Conservation (phyloP, 148 eudicot species). For the Chenopodium quinoa region DNA sequence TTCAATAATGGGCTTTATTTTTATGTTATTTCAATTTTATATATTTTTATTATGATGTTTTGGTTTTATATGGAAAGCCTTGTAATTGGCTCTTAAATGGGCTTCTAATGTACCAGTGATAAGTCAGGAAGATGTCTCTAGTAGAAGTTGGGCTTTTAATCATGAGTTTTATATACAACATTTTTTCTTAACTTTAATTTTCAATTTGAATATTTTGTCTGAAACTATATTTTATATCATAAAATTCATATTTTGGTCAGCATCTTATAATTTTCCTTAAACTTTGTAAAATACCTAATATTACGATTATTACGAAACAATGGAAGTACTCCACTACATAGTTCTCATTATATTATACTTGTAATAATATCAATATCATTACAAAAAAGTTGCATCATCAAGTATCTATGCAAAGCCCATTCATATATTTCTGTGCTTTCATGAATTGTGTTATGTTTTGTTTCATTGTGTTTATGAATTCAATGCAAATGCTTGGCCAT, state of each 20-base stretch:
- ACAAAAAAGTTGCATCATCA: background rate
- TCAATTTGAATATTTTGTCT: too few species aligned
- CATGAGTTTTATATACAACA: background rate
- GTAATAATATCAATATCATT: background rate
- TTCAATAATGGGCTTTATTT: background rate
- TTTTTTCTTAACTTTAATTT: too few species aligned
- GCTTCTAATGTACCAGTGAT: background rate
- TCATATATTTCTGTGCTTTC: background rate
- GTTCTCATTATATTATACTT: too few species aligned
- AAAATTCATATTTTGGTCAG: too few species aligned
- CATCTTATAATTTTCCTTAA: too few species aligned
- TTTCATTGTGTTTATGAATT: background rate
- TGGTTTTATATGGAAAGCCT: background rate
- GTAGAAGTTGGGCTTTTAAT: background rate
- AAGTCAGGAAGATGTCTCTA: background rate
- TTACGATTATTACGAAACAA: too few species aligned
- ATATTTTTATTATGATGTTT: too few species aligned
- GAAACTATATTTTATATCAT: too few species aligned
- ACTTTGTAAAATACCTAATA: too few species aligned
- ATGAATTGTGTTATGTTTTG: background rate
- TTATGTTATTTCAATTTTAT: too few species aligned
- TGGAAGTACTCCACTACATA: too few species aligned
- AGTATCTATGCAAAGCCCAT: background rate
- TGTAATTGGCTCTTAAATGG: background rate
- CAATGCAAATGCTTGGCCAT: background rate